Evolutionary conservation across 2,329 filamentous ascomycete species (phyloP), one percentile per base, ranked within the genome.

Genomic region (Aplosporella prunicola): DNA sequence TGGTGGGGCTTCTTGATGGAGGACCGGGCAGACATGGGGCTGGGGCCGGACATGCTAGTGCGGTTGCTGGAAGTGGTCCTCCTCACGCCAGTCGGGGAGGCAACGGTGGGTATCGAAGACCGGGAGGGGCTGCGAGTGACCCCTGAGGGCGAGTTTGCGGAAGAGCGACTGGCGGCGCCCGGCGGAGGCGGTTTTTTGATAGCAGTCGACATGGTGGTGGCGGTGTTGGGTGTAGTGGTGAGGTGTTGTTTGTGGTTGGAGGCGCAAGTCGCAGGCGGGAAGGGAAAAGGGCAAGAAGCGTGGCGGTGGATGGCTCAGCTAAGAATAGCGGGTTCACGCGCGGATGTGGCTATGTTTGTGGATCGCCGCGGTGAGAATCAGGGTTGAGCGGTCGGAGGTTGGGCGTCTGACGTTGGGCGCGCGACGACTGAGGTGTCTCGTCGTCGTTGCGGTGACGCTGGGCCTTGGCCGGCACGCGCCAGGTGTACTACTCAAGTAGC

Each of bases 11-110:
- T 61, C 42, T 54, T 51, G 27, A 56, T 58, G 9, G 58, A 49
- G 7, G 59, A 51, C 37, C 59, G 57, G 20, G 60, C 59, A 28
- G 60, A 63, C 13, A 62, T 50, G 8, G 60, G 60, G 10, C 56
- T 46, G n/a, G n/a, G n/a, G 25, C 57, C 56, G 36, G 49, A 56
- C 7, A 35, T 37, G 20, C 28, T 38, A 9, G 40, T 34, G 16
- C 29, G 8, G 17, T 28, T 23, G 24, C 36, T 34, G 10, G 45
- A 41, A n/a, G 41, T 26, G n/a, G 26, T 33, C 26, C 43, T 25
- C 10, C 32, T 23, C 15, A 41, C 35, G 24, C 36, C 37, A 22
- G 26, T 46, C 20, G 20, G 31, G 26, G 26, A 20, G 8, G 33
- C 22, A 10, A 38, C 32, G 9, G 49, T 47, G 10, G 51, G 35